These are phyloP conservation scores for Paraglomus brasilianum DNA, from an alignment of 192 early-diverging fungal genomes.

Conservation along the genomic window DNA sequence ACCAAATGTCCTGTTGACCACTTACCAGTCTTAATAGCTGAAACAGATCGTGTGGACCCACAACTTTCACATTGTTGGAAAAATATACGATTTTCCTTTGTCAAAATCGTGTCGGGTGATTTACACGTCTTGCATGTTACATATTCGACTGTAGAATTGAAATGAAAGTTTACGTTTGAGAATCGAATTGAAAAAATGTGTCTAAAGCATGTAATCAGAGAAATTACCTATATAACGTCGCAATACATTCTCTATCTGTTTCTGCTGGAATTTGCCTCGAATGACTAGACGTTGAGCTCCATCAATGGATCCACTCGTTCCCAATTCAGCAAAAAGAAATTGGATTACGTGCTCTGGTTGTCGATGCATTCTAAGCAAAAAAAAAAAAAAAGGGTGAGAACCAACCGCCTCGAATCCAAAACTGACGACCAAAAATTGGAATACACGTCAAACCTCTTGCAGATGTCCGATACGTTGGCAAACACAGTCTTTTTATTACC, in stretches of 20 bases:
- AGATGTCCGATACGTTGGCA: slow-evolving; percentile 94
- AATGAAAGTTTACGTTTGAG: background rate
- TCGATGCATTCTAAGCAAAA: slow-evolving; percentile 76
- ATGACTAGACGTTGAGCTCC: slow-evolving; percentile 87
- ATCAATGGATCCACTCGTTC: slow-evolving; percentile 95
- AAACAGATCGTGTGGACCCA: slow-evolving; percentile 90
- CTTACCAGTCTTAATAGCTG: slow-evolving; percentile 86
- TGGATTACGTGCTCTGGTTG: slow-evolving; percentile 95
- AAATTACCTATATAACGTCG: slow-evolving; percentile 88
- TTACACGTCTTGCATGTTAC: slow-evolving; percentile 99
- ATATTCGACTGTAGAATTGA: slow-evolving; percentile 73
- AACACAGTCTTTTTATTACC: slow-evolving; percentile 96
- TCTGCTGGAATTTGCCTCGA: slow-evolving; percentile 97
- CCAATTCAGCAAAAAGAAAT: slow-evolving; percentile 98
- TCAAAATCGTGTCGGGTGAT: slow-evolving; percentile 87
- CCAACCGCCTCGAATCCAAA: background rate
- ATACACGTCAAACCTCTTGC: slow-evolving; percentile 74
- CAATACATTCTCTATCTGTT: slow-evolving; percentile 97
- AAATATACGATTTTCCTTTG: slow-evolving; percentile 94
- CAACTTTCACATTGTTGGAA: slow-evolving; percentile 98
- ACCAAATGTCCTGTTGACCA: too few relatives aligned
- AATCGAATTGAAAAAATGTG: slow-evolving; percentile 23
- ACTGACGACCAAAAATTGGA: background rate
- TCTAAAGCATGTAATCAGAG: slow-evolving; percentile 10
- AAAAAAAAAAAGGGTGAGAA: too few relatives aligned